Evolutionary conservation across 2,329 filamentous ascomycete genomes (phyloP), one percentile per base, ranked within the genome.

Genomic region (Lasiodiplodia citricola): DNA sequence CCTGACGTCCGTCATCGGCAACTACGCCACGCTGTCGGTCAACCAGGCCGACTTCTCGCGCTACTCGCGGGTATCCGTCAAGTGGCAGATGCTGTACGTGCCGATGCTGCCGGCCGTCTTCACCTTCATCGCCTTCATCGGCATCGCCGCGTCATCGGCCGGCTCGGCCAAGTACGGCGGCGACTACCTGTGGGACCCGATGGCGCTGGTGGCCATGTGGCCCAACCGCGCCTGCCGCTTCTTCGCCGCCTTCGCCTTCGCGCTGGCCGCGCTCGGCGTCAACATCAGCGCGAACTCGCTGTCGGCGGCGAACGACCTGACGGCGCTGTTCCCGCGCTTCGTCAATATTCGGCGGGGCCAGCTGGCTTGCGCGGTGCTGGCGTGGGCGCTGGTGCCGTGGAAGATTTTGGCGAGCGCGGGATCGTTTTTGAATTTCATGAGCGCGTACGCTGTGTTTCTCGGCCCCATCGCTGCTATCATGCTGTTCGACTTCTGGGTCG

Each of bases 391-490:
- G 1, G 81, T 82, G 0, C 83, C 82, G 0, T 84, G 83, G 83
- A 81, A 83, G 74, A 84, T 84, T 63, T 75, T 84, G 5, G 78
- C 74, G 38, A 79, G 76, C 44, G 82, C 82, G 3, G 75, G 77
- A 13, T 78, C 73, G 16, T 83, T 84, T 57, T 72, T 84, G 3
- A 84, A 86, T 54, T 92, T 92, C 78, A 90, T 92, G 85, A 83
- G 85, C 54, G 89, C 88, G 0, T 89, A 90, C 75, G 85, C 86
- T 1, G 83, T 91, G 50, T 91, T 92, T 78, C 80, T 91, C 0
- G 88, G 87, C 0, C 88, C 89, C 0, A 88, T 91, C 69, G 87
- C 87, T 0, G 84, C 85, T 0, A 87, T 91, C 71, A 85, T 90
- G 79, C 80, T 84, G 0, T 83, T 83, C 14, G 88, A 91, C 71